Evolutionary conservation across 2,329 filamentous ascomycete species (phyloP), one percentile per base, ranked within the genome.

Genomic region (Bipolaris bicolor): DNA sequence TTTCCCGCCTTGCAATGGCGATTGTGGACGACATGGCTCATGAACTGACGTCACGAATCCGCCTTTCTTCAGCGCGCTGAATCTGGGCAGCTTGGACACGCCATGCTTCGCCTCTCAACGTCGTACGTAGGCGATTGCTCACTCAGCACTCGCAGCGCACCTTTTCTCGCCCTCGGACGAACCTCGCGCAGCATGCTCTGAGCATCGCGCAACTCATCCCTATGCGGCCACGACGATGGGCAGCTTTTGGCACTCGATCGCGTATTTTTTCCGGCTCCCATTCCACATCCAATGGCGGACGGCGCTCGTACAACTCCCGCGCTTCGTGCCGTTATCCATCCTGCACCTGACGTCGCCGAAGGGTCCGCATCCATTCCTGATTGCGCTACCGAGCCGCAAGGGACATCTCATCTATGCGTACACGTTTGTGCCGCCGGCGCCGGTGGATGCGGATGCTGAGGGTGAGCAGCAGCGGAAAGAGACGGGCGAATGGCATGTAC

Each of bases 301-400:
- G 1, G 68, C 68, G 16, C 61, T 77, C 15, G 71, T 78, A 15
- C 74, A 76, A 46, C 61, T 77, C 2, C 76, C 75, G 5, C 68
- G 76, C 53, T 75, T 70, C 39, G 75, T 77, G 4, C 76, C 76
- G 7, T 61, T 75, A 13, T 68, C 67, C 5, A 70, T 77, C 49
- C 68, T 77, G 0, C 73, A 76, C 47, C 52, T 77, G 50, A 80
- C 77, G 2, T 75, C 72, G 36, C 76, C 76, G 1, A 67, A 74
- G 62, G 77, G 77, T 15, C 77, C 78, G n/a, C 74, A 78, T 43
- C 78, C 78, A 1, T 78, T 79, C 57, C 61, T 77, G 26, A 65
- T 79, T 41, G 70, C 77, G 24, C 69, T 80, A 3, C 77, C 77
- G 26, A 78, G 75, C 44, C 69, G 78, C 4, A 74, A 71, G 55